Evolutionary conservation across 108 stramenopile genomes (phyloP).

Genomic region (Mediolabrus comicus): DNA sequence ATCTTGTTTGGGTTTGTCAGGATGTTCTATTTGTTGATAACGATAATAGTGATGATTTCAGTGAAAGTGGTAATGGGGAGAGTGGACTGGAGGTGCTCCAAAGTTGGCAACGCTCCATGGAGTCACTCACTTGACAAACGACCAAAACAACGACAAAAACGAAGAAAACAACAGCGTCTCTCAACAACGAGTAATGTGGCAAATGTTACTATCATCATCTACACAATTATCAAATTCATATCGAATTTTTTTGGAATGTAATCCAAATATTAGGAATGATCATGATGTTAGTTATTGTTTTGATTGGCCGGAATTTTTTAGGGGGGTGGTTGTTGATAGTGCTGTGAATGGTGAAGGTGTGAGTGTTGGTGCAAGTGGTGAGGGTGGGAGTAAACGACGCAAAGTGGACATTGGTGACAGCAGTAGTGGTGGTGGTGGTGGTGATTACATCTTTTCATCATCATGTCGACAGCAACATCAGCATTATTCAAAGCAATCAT

Average conservation of each 20-base stretch:
- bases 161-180: background rate
- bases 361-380: background rate
- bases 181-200: conserved; percentile 24
- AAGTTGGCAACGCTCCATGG: background rate
- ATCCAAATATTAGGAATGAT: background rate
- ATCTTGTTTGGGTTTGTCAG: background rate
- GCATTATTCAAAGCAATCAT: background rate
- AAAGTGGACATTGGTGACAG: background rate
- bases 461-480: background rate
- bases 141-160: background rate
- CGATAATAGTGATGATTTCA: background rate
- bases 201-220: conserved; percentile 14
- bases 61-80: background rate
- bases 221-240: background rate
- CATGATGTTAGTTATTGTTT: conserved; percentile 6
- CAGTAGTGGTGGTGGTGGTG: background rate
- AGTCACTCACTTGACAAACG: background rate
- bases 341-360: background rate
- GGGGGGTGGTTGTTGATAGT: background rate
- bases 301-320: conserved; percentile 17
- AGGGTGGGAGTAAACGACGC: conserved; percentile 11
- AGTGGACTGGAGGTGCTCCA: background rate
- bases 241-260: background rate
- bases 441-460: background rate
- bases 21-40: background rate